Conservation (phyloP, 345 rosid species). For the Aurinia saxatilis region DNA sequence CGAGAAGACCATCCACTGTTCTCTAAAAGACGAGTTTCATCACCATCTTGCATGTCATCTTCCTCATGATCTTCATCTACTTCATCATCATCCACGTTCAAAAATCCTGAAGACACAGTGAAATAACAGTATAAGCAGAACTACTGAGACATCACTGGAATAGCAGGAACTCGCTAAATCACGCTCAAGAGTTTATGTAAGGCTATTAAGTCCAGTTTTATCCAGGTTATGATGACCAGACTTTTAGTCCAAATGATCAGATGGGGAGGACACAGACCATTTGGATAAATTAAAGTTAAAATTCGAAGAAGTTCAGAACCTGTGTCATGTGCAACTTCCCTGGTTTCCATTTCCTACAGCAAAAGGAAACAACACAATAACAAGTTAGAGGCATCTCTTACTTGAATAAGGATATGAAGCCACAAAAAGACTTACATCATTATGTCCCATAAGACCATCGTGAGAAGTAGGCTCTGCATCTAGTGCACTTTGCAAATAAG, state of each 20-base stretch:
- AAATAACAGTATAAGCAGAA: slow-evolving; percentile 5
- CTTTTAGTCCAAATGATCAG: not conserved
- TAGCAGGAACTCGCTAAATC: slow-evolving; percentile 7
- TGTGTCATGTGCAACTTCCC: slow-evolving; percentile 63
- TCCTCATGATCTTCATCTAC: slow-evolving; percentile 62
- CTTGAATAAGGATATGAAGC: not conserved
- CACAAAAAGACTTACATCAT: slow-evolving; percentile 39
- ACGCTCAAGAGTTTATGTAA: not conserved
- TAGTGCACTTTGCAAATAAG: slow-evolving; percentile 30
- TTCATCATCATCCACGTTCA: slow-evolving; percentile 91
- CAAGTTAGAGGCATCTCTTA: slow-evolving; percentile 10
- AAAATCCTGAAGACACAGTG: slow-evolving; percentile 46
- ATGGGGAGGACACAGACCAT: slow-evolving; percentile 5
- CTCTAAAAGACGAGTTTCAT: slow-evolving; percentile 62
- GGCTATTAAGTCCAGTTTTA: slow-evolving; percentile 3
- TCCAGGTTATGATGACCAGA: not conserved
- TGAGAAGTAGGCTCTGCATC: slow-evolving; percentile 28
- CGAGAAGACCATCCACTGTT: slow-evolving; percentile 99
- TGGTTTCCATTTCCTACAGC: slow-evolving; percentile 63
- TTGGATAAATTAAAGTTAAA: not conserved
- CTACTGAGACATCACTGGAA: slow-evolving; percentile 6
- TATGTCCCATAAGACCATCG: slow-evolving; percentile 29
- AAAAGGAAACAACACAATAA: slow-evolving; percentile 2
- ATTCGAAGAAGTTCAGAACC: slow-evolving; percentile 39
- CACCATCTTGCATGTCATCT: slow-evolving; percentile 34